phyloP scores from a whole-genome alignment of 352 stramenopile genomes.

The Phytopythium helicoides region DNA sequence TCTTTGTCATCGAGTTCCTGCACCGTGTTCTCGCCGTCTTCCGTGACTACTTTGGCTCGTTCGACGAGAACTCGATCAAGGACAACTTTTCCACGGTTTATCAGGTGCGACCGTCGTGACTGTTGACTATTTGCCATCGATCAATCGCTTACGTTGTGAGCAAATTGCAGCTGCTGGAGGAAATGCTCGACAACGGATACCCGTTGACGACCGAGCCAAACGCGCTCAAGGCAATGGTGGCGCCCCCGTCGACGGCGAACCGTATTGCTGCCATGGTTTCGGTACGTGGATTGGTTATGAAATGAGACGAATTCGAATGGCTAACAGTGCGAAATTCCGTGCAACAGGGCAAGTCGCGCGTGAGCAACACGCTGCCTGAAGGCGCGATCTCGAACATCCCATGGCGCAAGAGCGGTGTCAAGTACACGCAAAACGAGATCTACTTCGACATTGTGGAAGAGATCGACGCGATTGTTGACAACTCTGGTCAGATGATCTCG shows the following conservation, averaged over 20 bases:
- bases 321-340: neutral
- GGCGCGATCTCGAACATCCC: slow-evolving; percentile 96
- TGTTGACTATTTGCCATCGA: no score
- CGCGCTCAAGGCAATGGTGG: slow-evolving; percentile 96
- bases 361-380: slow-evolving; percentile 91
- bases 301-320: neutral
- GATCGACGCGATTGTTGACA: slow-evolving; percentile 96
- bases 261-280: slow-evolving; percentile 87
- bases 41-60: slow-evolving; percentile 95
- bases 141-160: no score
- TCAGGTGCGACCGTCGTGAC: slow-evolving; percentile 49
- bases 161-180: slow-evolving; percentile 90
- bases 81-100: slow-evolving; percentile 98
- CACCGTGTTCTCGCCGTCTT: slow-evolving; percentile 96
- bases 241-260: slow-evolving; percentile 92
- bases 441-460: slow-evolving; percentile 99
- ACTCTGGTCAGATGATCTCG: slow-evolving; percentile 89
- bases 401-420: slow-evolving; percentile 95
- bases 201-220: slow-evolving; percentile 97
- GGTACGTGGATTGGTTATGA: slow-evolving; percentile 17
- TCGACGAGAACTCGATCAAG: slow-evolving; percentile 97
- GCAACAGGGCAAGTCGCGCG: slow-evolving; percentile 73
- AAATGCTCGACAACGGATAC: slow-evolving; percentile 98
- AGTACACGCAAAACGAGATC: slow-evolving; percentile 97
- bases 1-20: slow-evolving; percentile 96